A percentile compares a stretch with the other conserved stretches of the same genome.
phyloP scores from a whole-genome alignment of 208 protist genomes.

The Wallacemonas collosoma region DNA sequence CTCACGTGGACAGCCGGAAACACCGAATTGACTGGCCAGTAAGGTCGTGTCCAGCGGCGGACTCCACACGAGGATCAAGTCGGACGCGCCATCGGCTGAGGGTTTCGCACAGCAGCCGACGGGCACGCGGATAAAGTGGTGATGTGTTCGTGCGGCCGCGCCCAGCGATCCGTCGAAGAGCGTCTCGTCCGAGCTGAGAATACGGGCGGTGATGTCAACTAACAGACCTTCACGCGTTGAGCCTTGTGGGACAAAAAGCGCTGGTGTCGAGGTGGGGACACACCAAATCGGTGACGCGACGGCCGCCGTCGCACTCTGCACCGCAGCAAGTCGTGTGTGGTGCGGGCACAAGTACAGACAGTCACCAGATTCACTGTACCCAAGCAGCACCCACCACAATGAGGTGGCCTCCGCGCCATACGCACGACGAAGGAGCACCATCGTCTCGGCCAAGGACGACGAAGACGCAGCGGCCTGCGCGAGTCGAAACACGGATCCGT shows the following conservation, averaged over 20 bases:
- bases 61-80: background rate
- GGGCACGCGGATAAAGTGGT: conserved; percentile 14
- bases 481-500: background rate
- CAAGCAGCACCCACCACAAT: conserved; percentile 15
- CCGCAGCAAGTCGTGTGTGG: conserved; percentile 4
- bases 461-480: background rate
- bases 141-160: background rate
- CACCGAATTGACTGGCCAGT: conserved; percentile 30
- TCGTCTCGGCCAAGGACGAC: background rate
- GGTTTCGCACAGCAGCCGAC: conserved; percentile 6
- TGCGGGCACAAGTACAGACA: conserved; percentile 6
- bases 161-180: background rate
- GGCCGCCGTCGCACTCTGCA: conserved; percentile 5
- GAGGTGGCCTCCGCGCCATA: background rate
- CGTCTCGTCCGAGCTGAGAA: background rate
- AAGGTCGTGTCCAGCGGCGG: conserved; percentile 25
- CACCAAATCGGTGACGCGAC: background rate
- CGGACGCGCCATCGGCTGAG: background rate
- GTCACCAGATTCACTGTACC: conserved; percentile 8
- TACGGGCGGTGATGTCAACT: background rate
- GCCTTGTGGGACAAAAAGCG: too few species aligned
- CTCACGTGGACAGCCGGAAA: background rate
- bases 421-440: background rate
- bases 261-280: background rate
- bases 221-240: background rate